Conservation (phyloP, 2,329 filamentous ascomycete genomes). For the Colletotrichum noveboracense region DNA sequence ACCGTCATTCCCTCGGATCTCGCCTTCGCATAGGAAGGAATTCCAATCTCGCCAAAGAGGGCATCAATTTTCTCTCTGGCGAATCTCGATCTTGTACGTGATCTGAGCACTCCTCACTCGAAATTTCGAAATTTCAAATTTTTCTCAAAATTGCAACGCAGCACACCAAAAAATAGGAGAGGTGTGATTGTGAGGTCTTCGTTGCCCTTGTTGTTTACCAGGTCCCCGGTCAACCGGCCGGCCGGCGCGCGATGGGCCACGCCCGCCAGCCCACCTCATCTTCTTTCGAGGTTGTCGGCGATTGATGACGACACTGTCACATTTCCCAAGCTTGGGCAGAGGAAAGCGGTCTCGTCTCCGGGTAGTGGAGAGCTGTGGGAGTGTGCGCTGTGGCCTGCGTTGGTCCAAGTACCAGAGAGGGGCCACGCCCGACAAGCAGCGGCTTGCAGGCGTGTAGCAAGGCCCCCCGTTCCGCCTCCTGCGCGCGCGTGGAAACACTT, state of each 20-base stretch:
- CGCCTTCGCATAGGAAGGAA: background rate
- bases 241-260: background rate
- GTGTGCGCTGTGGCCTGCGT: background rate
- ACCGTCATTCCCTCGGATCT: background rate
- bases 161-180: background rate
- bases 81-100: background rate
- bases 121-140: background rate
- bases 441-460: background rate
- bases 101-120: background rate
- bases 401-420: background rate
- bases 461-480: background rate
- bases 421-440: background rate
- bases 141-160: background rate
- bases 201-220: background rate
- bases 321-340: background rate
- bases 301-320: constrained; percentile 9
- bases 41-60: background rate
- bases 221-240: background rate
- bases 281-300: background rate
- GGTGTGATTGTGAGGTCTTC: background rate
- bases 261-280: background rate
- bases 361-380: constrained; percentile 1
- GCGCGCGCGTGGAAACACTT: background rate
- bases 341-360: background rate
- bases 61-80: background rate